Base-by-base conservation (phyloP, 306 rosid genomes). In the Begonia masoniana region DNA sequence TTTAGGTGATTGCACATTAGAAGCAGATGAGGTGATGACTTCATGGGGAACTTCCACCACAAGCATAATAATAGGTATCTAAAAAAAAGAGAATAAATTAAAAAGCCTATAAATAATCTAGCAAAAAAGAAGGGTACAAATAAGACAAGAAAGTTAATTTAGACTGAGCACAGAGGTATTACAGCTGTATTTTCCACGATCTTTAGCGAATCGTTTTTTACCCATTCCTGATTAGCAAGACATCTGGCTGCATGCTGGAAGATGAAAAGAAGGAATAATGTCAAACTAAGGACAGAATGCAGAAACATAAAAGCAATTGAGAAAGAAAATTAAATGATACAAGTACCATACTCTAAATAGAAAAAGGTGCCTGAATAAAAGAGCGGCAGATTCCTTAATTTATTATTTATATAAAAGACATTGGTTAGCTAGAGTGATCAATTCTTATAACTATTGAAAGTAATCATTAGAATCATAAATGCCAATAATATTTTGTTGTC, bases 201-300 rank as follows among this genome's bases (percentile, higher is more conserved):
- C 76, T 88, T 88, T 50, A 88, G 74, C 54, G 97, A 84, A 70
- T 88, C 97, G 68, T 54, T 82, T 70, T 84, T 88, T 9, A 88
- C 95, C 97, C 97, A 88, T 47, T 88, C 97, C 71, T 88, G 97
- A 65, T 88, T 84, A 65, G 81, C 94, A 43, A 88, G 97, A 76
- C 80, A 88, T 82, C 97, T 82, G 54, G 97, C 97, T 47, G 97
- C 97, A 77, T 88, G 97, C 97, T 88, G 84, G 58, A 67, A 72
- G 17, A 45, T 54, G 62, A 70, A 68, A 51, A n/a, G 36, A 26
- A 31, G 39, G 39, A 31, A 31, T 31, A 31, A 2, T 31, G 39
- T 6, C 39, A 31, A 31, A 31, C 39, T 5, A 31, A 31, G 5
- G 39, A 31, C 8, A 31, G 39, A 21, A 21, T 4, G 5, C 39